Evolutionary conservation across 176 grass and related monocot genomes (phyloP).

Genomic region (Aegilops sharonensis): DNA sequence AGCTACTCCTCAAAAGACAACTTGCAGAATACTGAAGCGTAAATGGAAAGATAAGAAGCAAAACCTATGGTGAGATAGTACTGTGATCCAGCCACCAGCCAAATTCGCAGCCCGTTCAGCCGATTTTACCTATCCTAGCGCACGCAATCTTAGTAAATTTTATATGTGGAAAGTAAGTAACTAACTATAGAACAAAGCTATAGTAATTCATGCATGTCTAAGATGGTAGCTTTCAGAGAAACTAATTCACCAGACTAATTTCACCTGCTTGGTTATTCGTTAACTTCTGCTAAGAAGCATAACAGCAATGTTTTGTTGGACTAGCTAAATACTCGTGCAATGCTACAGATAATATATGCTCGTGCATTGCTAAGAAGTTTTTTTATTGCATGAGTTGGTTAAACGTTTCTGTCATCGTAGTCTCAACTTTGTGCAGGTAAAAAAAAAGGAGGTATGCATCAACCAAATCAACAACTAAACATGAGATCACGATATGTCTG

Average conservation of each 20-base stretch:
- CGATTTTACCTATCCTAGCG: not conserved
- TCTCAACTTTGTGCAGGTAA: not conserved
- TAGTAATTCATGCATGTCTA: not conserved
- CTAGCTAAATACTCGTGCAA: not conserved
- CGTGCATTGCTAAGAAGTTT: not conserved
- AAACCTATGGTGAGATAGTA: not conserved
- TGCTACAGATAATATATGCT: not conserved
- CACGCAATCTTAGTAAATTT: not conserved
- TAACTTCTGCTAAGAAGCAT: not conserved
- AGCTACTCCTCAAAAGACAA: not conserved
- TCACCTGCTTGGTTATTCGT: not conserved
- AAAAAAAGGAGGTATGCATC: not conserved
- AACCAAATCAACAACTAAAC: not conserved
- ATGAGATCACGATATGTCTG: not conserved
- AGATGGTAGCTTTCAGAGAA: not conserved
- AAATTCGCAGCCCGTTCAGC: not conserved
- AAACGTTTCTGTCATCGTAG: not conserved
- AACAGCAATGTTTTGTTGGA: not conserved
- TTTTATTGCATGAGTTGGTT: not conserved
- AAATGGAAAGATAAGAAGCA: not conserved
- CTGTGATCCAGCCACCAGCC: not conserved
- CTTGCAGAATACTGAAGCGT: not conserved
- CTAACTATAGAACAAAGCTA: not conserved
- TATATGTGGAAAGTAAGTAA: not conserved
- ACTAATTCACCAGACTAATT: not conserved